Conservation (phyloP, 2,329 filamentous ascomycete genomes). For the Zymoseptoria ardabiliae region DNA sequence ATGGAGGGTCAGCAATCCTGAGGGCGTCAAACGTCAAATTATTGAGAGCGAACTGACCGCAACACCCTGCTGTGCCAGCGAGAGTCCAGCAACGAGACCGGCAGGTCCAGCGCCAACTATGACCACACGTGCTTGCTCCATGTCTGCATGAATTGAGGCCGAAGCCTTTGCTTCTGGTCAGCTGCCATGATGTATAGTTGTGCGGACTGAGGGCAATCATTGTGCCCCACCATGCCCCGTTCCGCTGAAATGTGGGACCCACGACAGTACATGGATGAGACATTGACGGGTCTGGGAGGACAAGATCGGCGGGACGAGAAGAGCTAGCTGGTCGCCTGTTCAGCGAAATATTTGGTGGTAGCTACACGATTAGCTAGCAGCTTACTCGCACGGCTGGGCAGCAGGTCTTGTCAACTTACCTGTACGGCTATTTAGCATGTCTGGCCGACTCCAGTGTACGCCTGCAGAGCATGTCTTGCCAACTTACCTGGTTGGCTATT, state of each 20-base stretch:
- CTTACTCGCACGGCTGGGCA: too few species aligned
- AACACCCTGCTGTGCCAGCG: constrained; percentile 1
- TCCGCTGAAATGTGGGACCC: constrained; percentile 1
- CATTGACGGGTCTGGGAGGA: too few species aligned
- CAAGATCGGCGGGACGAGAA: too few species aligned
- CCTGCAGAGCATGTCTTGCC: too few species aligned
- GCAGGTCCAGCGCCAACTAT: constrained; percentile 4
- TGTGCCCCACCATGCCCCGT: background rate
- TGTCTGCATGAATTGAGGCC: background rate
- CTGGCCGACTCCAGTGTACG: too few species aligned
- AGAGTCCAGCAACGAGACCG: constrained; percentile 2
- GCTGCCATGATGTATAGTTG: background rate
- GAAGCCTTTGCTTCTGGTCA: background rate
- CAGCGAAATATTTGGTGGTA: too few species aligned
- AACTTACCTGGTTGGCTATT: too few species aligned
- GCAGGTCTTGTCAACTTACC: too few species aligned
- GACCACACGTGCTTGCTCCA: constrained; percentile 3
- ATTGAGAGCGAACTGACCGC: background rate
- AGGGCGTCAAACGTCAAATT: background rate
- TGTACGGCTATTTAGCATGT: too few species aligned
- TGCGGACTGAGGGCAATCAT: background rate
- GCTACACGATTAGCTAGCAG: too few species aligned
- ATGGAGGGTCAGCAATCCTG: background rate
- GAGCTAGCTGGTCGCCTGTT: too few species aligned
- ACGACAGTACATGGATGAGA: too few species aligned